These are phyloP conservation scores for Endotrypanum monterogeii DNA, from an alignment of 208 protist species.

Conservation along the genomic window DNA sequence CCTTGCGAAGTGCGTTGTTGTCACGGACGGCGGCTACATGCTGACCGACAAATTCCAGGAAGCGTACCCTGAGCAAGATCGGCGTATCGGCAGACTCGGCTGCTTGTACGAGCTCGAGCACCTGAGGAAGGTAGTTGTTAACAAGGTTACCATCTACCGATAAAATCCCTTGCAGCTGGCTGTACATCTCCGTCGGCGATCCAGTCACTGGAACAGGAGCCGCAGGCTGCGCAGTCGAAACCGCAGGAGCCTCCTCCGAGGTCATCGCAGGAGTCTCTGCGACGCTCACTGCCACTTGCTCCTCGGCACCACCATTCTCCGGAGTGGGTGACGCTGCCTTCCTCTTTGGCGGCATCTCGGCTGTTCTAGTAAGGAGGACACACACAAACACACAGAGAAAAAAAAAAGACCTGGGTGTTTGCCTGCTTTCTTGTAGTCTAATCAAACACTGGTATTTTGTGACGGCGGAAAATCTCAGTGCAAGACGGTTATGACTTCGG, in stretches of 20 bases:
- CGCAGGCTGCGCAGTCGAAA: conserved; percentile 10
- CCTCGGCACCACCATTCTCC: conserved; percentile 1
- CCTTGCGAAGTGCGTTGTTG: conserved; percentile 69
- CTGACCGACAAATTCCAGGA: conserved; percentile 71
- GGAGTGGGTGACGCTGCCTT: conserved; percentile 27
- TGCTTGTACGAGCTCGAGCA: conserved; percentile 60
- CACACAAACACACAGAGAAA: not conserved
- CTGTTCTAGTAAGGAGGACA: not conserved
- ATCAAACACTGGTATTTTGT: not conserved
- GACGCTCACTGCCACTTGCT: not conserved
- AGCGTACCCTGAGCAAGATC: conserved; percentile 74
- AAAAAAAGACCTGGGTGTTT: not conserved
- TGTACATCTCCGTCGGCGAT: conserved; percentile 63
- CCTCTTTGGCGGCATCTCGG: conserved; percentile 68
- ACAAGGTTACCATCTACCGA: conserved; percentile 49
- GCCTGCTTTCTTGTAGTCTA: conserved; percentile 5
- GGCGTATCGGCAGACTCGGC: conserved; percentile 64
- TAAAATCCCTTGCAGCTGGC: conserved; percentile 62
- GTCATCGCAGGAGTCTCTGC: not conserved
- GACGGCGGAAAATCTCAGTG: not conserved
- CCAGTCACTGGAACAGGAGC: conserved; percentile 30
- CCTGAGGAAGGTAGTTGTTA: conserved; percentile 52
- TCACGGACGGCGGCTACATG: conserved; percentile 67
- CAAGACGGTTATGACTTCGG: too few species aligned
- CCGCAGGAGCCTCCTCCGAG: not conserved